Base-by-base conservation (phyloP, 75 land plant species). In the Cupressus sempervirens region DNA sequence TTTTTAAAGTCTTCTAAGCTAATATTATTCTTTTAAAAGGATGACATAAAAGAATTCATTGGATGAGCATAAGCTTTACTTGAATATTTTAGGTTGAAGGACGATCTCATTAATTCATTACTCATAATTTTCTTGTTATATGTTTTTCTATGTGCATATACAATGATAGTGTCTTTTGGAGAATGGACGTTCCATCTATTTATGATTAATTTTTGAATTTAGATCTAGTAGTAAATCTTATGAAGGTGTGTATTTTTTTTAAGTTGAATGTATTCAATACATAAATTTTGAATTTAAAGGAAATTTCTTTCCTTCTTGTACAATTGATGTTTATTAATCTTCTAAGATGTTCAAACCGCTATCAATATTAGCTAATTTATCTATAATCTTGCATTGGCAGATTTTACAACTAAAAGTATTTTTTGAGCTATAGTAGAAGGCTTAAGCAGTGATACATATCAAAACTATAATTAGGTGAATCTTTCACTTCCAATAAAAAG, bases 331-430 rank as follows among this genome's bases (percentile, higher is more conserved):
- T 36, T 76, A 15, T 38, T 36, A 38, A 10, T 76, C 35, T 76
- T 76, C 48, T 46, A 46, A 16, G 23, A 16, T 36, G 3, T 20
- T n/a, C n/a, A 36, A 12, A 8, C 16, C 26, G 4, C 16, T 7
- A 76, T 13, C 16, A 40, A 11, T 40, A 36, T 40, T 6, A 16
- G 79, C 20, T 20, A 30, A 68, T 30, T 10, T 29, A 68, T 30
- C 73, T 89, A 11, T 0, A 2, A 81, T 82, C 23, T 41, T 29
- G 77, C 35, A 23, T 26, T 67, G 26, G 48, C 84, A 88, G 75
- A 84, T 84, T 9, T 83, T 82, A 41, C 65, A 86, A 75, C 75
- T 89, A 58, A 82, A 80, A 43, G 83, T 8, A 52, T 86, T 45
- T 89, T 81, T 67, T 62, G 38, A n/a, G 89, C 82, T 30, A 32